These are phyloP conservation scores for Neopestalotiopsis sp. DNA, from an alignment of 2,329 filamentous ascomycete species.

Conservation along the genomic window DNA sequence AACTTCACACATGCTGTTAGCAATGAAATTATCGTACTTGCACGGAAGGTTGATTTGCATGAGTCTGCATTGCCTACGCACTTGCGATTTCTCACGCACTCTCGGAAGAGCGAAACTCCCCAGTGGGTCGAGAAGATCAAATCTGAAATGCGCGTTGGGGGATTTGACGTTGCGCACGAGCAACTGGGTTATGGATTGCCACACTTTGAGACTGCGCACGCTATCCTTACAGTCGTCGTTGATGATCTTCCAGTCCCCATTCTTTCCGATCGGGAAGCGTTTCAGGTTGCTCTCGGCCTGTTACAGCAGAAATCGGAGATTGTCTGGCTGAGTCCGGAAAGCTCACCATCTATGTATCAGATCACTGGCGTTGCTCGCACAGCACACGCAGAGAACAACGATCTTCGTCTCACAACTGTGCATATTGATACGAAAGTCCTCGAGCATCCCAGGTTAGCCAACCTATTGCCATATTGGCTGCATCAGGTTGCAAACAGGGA, in stretches of 20 bases:
- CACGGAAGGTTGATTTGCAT: too few species aligned
- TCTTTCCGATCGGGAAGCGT: conserved; percentile 15
- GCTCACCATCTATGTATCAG: conserved; percentile 23
- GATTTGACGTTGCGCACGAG: too few species aligned
- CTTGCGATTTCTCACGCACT: not conserved
- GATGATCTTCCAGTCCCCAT: conserved; percentile 21
- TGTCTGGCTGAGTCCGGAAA: conserved; percentile 25
- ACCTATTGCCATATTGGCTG: conserved; percentile 2
- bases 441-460: not conserved
- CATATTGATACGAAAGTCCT: conserved; percentile 20
- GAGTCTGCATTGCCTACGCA: not conserved
- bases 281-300: conserved; percentile 15
- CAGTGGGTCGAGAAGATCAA: too few species aligned
- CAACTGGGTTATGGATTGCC: too few species aligned
- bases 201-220: not conserved
- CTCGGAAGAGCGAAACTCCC: not conserved
- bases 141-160: too few species aligned
- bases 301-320: conserved; percentile 16
- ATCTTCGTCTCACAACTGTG: conserved; percentile 23
- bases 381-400: conserved; percentile 28
- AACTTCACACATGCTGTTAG: too few species aligned
- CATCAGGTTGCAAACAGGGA: not conserved
- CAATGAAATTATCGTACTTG: too few species aligned
- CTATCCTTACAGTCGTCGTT: conserved; percentile 15
- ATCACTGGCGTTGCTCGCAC: conserved; percentile 26